These are phyloP conservation scores for Delonix regia DNA, from an alignment of 306 rosid genomes.

Conservation along the genomic window DNA sequence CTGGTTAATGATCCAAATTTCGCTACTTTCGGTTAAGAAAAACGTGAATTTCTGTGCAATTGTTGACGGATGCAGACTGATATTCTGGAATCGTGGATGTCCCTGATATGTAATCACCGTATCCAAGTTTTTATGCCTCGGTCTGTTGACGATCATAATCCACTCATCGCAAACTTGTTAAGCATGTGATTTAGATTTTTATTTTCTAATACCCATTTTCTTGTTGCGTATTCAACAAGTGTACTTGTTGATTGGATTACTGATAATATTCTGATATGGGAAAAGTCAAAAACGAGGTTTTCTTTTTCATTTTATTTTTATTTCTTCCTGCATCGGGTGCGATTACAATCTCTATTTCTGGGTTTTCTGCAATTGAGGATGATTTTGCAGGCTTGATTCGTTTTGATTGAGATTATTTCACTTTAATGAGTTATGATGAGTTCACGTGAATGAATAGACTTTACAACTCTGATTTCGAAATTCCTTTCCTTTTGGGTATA, in stretches of 20 bases:
- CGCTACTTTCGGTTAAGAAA: slow-evolving; percentile 30
- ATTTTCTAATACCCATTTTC: slow-evolving; percentile 9
- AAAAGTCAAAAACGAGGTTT: slow-evolving; percentile 16
- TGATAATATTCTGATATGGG: slow-evolving; percentile 50
- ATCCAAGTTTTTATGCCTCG: slow-evolving; percentile 47
- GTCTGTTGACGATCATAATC: slow-evolving; percentile 57
- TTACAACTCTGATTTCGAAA: slow-evolving; percentile 44
- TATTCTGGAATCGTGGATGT: slow-evolving; percentile 53
- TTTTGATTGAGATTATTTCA: slow-evolving; percentile 52
- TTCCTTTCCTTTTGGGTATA: slow-evolving; percentile 51
- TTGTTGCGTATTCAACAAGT: slow-evolving; percentile 54
- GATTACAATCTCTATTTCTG: slow-evolving; percentile 47
- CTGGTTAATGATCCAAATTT: slow-evolving; percentile 44
- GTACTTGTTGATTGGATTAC: slow-evolving; percentile 38
- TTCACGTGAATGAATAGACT: slow-evolving; percentile 50
- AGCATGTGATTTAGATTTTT: slow-evolving; percentile 37
- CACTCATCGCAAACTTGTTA: slow-evolving; percentile 39
- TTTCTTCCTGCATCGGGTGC: neutral
- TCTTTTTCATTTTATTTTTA: neutral
- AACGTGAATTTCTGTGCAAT: slow-evolving; percentile 38
- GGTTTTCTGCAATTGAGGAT: slow-evolving; percentile 51
- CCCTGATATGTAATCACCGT: slow-evolving; percentile 60
- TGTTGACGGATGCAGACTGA: slow-evolving; percentile 58
- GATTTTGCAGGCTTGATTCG: slow-evolving; percentile 40
- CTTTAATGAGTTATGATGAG: slow-evolving; percentile 49